phyloP scores from a whole-genome alignment of 768 basidiomycete genomes.

The Lyophyllum shimeji region DNA sequence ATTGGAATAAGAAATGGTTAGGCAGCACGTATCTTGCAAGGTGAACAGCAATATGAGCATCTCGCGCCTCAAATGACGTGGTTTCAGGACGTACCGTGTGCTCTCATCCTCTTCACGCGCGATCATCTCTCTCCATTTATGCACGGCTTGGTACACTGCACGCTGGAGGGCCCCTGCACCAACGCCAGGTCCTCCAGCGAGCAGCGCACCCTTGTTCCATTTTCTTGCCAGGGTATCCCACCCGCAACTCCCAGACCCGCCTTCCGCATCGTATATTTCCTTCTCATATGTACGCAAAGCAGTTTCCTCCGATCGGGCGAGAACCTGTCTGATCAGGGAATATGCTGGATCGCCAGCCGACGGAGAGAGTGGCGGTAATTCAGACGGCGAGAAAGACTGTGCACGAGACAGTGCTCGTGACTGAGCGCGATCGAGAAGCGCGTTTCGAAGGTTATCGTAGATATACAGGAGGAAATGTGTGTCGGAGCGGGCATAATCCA shows the following conservation, averaged over 20 bases:
- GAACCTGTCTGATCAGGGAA: conserved; percentile 56
- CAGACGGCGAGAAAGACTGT: conserved; percentile 29
- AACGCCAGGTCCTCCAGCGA: conserved; percentile 33
- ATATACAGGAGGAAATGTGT: conserved; percentile 94
- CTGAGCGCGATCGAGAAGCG: conserved; percentile 71
- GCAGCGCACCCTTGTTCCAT: conserved; percentile 72
- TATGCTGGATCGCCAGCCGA: conserved; percentile 24
- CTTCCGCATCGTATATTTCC: conserved; percentile 66
- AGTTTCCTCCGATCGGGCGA: conserved; percentile 76
- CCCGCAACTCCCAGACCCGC: conserved; percentile 65
- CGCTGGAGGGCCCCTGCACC: conserved; percentile 45
- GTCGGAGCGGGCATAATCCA: conserved; percentile 90
- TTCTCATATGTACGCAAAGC: conserved; percentile 68
- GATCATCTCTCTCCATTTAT: conserved; percentile 79
- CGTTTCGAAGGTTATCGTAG: conserved; percentile 88
- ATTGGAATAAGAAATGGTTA: conserved; percentile 70
- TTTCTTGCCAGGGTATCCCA: conserved; percentile 80
- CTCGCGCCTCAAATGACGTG: background rate
- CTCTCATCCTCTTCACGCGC: conserved; percentile 89
- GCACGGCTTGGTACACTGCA: conserved; percentile 68
- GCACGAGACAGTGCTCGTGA: conserved; percentile 41
- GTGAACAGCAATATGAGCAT: background rate
- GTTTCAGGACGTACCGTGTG: conserved; percentile 45
- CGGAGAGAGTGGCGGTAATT: conserved; percentile 22
- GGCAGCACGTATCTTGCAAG: conserved; percentile 64